Conservation (phyloP, 2,329 filamentous ascomycete genomes). For the Clonostachys byssicola region DNA sequence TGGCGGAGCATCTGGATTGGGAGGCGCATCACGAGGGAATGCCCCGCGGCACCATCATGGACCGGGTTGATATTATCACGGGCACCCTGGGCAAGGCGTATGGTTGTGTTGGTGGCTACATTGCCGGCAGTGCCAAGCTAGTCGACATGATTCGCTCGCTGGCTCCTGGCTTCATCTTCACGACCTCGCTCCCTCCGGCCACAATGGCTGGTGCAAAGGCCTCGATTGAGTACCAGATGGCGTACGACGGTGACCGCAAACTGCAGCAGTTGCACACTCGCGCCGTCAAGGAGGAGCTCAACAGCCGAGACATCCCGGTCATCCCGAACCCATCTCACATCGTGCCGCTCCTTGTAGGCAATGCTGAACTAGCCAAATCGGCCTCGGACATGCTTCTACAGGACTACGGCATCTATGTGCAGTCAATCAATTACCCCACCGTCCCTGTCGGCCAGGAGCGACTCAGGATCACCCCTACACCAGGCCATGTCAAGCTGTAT, state of each 20-base stretch:
- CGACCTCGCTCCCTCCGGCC: conserved; percentile 89
- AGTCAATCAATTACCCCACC: conserved; percentile 98
- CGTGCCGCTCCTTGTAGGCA: conserved; percentile 87
- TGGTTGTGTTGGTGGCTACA: conserved; percentile 96
- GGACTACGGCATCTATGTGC: conserved; percentile 92
- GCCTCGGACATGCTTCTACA: conserved; percentile 89
- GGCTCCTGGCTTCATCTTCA: conserved; percentile 98
- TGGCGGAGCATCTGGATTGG: conserved; percentile 95
- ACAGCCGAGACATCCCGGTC: conserved; percentile 81
- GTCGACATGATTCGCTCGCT: conserved; percentile 93
- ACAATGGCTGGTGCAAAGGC: conserved; percentile 93
- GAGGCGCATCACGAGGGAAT: conserved; percentile 75
- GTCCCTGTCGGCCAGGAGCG: conserved; percentile 97
- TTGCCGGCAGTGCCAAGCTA: conserved; percentile 81
- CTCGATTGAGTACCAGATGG: conserved; percentile 91
- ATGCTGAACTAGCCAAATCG: conserved; percentile 86
- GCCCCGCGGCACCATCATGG: conserved; percentile 82
- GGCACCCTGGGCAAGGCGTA: conserved; percentile 97
- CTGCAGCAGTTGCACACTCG: conserved; percentile 96
- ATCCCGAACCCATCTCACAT: conserved; percentile 98
- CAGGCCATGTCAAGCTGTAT: conserved; percentile 81
- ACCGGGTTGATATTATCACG: conserved; percentile 96
- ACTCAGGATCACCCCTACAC: conserved; percentile 91
- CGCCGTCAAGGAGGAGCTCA: conserved; percentile 82
- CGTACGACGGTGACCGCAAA: conserved; percentile 78